Evolutionary conservation across 352 stramenopile genomes (phyloP), one percentile per base, ranked within the genome.

Genomic region (Elongisporangium anandrum): DNA sequence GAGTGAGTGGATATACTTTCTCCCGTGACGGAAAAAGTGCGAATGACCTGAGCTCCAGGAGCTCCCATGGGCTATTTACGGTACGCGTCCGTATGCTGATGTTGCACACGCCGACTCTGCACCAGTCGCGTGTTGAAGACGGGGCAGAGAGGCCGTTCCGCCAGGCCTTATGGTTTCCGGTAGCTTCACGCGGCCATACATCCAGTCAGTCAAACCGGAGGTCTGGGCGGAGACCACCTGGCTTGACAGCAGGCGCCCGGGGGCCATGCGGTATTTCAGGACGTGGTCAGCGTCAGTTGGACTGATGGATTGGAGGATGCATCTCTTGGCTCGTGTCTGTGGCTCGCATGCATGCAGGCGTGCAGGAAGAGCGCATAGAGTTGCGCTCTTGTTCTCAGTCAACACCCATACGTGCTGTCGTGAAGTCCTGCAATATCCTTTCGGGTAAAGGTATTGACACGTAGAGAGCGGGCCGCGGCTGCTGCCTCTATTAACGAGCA

Each of bases 11-110:
- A 41, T 9, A 53, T 68, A 68, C 62, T 68, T 68, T 66, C 56
- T 49, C 61, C 39, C 24, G 17, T 20, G 21, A 60, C 24, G 57
- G 62, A 61, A 64, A 68, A 68, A 68, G 62, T 68, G 62, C 39
- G 64, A 68, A 60, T 68, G 62, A 68, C 45, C 52, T 41, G 29
- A 41, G 29, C 29, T 41, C 9, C 29, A 1, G 29, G 9, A 15
- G 29, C 29, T 13, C 5, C 9, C 5, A 41, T 8, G 29, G 4
- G 24, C 9, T 41, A 41, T 15, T 41, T 15, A 41, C 29, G 29
- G 29, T 41, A 41, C 29, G 29, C 29, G 29, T 41, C 29, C 29
- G 29, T 41, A 41, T 41, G 29, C 29, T 41, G 29, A 41, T 41
- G 29, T 41, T 41, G 29, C 29, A 41, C 29, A 41, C 29, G 29